A percentile compares a stretch with the other conserved stretches of the same genome.
These are phyloP conservation scores for Bruguiera hainesii DNA, from an alignment of 441 rosid species.

Conservation along the genomic window DNA sequence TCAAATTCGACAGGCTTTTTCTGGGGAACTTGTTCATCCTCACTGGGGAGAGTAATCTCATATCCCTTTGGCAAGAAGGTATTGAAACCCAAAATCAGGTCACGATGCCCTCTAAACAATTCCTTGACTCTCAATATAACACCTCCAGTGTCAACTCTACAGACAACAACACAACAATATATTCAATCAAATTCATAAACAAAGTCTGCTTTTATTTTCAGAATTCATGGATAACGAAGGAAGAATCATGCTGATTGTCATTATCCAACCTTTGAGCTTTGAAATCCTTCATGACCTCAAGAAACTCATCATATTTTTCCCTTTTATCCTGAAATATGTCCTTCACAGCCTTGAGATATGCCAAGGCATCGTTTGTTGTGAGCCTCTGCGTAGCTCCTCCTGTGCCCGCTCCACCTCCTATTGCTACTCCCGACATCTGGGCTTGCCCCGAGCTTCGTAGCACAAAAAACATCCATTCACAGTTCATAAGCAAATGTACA, in stretches of 20 bases:
- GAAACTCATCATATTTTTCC: constrained; percentile 94
- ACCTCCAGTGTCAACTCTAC: constrained; percentile 90
- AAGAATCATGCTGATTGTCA: not conserved
- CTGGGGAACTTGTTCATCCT: constrained; percentile 73
- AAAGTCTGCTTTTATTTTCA: not conserved
- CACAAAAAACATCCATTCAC: constrained; percentile 14
- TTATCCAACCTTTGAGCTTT: constrained; percentile 86
- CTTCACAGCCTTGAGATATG: constrained; percentile 95
- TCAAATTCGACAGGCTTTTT: constrained; percentile 99
- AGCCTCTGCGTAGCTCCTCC: constrained; percentile 62
- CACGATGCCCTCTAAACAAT: constrained; percentile 83
- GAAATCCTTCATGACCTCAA: constrained; percentile 98
- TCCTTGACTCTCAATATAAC: constrained; percentile 94
- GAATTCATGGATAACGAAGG: constrained; percentile 6
- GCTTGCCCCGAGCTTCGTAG: constrained; percentile 65
- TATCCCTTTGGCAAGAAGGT: constrained; percentile 98
- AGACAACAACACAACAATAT: constrained; percentile 19
- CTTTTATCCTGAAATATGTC: constrained; percentile 89
- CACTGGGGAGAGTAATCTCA: constrained; percentile 77
- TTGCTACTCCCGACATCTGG: constrained; percentile 45
- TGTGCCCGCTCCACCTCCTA: constrained; percentile 9
- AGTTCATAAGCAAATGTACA: not conserved
- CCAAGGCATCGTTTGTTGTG: constrained; percentile 93
- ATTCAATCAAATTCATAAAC: not conserved
- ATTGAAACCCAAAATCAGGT: constrained; percentile 95